phyloP scores from a whole-genome alignment of 1,284 basidiomycete species.

The Ustilago curta region DNA sequence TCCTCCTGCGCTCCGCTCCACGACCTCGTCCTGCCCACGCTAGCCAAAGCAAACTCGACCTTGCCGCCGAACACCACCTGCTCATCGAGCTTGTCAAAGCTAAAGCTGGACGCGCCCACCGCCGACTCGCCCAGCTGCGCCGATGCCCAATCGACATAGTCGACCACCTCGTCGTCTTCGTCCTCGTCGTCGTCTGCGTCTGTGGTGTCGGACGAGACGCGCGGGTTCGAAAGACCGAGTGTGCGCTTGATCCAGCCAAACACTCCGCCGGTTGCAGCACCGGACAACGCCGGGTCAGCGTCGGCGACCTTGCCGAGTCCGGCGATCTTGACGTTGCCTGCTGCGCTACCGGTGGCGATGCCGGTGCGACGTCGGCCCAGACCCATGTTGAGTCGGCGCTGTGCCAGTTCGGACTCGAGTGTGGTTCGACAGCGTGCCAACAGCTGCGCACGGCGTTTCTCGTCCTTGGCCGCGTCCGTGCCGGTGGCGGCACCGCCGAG shows the following conservation, averaged over 20 bases:
- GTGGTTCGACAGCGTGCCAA: conserved; percentile 60
- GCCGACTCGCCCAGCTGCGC: conserved; percentile 10
- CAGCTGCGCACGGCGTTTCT: conserved; percentile 58
- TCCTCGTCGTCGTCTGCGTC: conserved; percentile 54
- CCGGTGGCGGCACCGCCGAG: conserved; percentile 47
- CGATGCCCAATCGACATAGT: conserved; percentile 58
- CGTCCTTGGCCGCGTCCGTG: conserved; percentile 47
- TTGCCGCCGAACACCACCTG: conserved; percentile 56
- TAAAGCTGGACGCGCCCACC: conserved; percentile 30
- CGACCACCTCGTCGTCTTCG: conserved; percentile 52
- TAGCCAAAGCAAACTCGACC: conserved; percentile 52
- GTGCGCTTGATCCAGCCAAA: conserved; percentile 52
- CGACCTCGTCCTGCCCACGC: conserved; percentile 46
- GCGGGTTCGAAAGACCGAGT: conserved; percentile 16
- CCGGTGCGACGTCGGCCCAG: conserved; percentile 28
- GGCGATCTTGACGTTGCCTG: conserved; percentile 57
- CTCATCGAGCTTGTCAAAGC: conserved; percentile 55
- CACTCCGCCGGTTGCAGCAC: conserved; percentile 18
- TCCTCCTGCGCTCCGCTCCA: conserved; percentile 6
- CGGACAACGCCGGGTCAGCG: conserved; percentile 8
- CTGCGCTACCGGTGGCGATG: neutral
- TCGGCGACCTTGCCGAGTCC: conserved; percentile 58
- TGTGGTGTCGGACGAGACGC: conserved; percentile 14
- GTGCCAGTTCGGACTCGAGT: conserved; percentile 56
- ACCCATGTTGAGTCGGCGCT: conserved; percentile 57